Percentiles rank a stretch among this genome's conserved stretches.
Evolutionary conservation across 257 asterid species (phyloP).

Genomic region (Solanum sejunctum): DNA sequence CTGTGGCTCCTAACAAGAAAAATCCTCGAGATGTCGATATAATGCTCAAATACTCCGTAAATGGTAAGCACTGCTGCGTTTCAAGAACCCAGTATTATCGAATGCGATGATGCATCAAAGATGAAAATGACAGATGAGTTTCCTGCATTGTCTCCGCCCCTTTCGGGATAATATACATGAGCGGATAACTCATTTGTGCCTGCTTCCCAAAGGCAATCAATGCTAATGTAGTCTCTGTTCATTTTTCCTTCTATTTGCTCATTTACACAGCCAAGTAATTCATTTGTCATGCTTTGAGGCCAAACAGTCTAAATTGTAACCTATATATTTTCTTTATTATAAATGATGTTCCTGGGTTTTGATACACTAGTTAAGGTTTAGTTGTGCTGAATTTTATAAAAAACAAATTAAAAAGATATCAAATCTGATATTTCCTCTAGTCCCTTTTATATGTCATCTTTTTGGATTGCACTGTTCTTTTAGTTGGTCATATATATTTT

Average conservation of each 20-base stretch:
- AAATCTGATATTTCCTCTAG: no score
- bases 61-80: slow-evolving; percentile 51
- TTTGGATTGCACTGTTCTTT: no score
- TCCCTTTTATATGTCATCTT: no score
- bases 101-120: slow-evolving; percentile 38
- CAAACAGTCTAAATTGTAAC: not conserved
- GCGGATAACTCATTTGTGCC: not conserved
- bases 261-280: not conserved
- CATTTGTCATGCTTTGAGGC: not conserved
- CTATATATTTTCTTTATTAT: not conserved
- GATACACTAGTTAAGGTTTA: not conserved
- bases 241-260: not conserved
- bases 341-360: not conserved
- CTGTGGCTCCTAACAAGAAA: slow-evolving; percentile 79
- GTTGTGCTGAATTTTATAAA: no score
- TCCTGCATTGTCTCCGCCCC: not conserved
- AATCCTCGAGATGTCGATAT: slow-evolving; percentile 96
- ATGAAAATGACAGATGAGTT: not conserved
- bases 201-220: not conserved
- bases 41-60: slow-evolving; percentile 51
- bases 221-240: not conserved
- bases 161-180: not conserved
- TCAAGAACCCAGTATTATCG: slow-evolving; percentile 56
- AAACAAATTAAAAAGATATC: no score
- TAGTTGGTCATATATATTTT: no score